A percentile compares a stretch with the other conserved stretches of the same genome.
These are phyloP conservation scores for Colletotrichum sansevieriae DNA, from an alignment of 2,329 filamentous ascomycete species.

Conservation along the genomic window DNA sequence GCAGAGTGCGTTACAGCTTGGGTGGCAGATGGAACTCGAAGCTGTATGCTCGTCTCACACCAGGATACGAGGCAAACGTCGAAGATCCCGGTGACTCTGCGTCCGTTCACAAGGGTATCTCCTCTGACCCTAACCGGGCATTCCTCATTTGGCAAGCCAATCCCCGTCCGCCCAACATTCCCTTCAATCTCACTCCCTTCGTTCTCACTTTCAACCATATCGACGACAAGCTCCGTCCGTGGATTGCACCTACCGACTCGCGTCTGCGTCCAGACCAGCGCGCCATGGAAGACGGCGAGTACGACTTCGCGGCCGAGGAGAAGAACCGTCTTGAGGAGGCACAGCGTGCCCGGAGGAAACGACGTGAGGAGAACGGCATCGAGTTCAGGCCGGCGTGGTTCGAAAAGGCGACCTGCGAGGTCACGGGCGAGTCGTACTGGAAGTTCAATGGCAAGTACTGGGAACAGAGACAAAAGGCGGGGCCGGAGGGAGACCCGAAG, in stretches of 20 bases:
- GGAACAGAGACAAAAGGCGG: slow-evolving; percentile 77
- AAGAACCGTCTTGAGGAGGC: slow-evolving; percentile 96
- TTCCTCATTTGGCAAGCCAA: slow-evolving; percentile 96
- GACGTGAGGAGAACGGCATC: slow-evolving; percentile 82
- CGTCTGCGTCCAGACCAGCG: slow-evolving; percentile 93
- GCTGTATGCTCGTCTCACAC: slow-evolving; percentile 92
- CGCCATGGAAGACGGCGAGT: slow-evolving; percentile 98
- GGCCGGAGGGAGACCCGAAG: slow-evolving; percentile 64
- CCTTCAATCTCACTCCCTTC: slow-evolving; percentile 97
- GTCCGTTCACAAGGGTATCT: slow-evolving; percentile 62
- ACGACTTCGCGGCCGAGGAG: slow-evolving; percentile 91
- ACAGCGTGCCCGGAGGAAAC: slow-evolving; percentile 81
- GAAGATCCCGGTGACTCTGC: slow-evolving; percentile 65
- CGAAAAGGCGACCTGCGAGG: slow-evolving; percentile 74
- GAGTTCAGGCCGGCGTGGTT: slow-evolving; percentile 93
- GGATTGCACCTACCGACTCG: slow-evolving; percentile 92
- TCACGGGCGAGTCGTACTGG: slow-evolving; percentile 93
- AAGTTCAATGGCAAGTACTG: slow-evolving; percentile 91
- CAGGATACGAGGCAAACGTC: slow-evolving; percentile 84
- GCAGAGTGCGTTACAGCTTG: slow-evolving; percentile 88
- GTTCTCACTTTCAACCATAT: slow-evolving; percentile 94
- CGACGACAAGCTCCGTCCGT: slow-evolving; percentile 81
- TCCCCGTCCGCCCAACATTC: slow-evolving; percentile 82
- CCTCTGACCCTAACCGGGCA: slow-evolving; percentile 77
- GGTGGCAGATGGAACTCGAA: slow-evolving; percentile 98